Evolutionary conservation across 1,284 basidiomycete species (phyloP), one percentile per base, ranked within the genome.

Genomic region (Puccinia coronata): DNA sequence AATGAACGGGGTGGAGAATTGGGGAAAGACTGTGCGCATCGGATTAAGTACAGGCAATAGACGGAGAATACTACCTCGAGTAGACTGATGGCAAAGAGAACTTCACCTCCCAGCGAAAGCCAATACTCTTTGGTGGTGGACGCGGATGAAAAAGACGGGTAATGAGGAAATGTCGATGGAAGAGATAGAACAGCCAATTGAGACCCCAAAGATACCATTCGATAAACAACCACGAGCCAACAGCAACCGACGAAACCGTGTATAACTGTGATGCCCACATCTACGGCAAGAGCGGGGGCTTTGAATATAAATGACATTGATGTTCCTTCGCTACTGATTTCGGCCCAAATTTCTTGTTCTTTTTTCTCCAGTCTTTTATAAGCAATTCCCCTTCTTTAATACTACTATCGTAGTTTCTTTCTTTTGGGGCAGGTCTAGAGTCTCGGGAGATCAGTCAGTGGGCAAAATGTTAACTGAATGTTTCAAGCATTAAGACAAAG

Each of bases 141-240:
- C 55, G 63, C 39, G 63, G 65, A 70, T 67, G 77, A 69, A 69
- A 79, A 41, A 79, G 51, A 49, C 65, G 65, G 49, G 51, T 57
- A 55, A 49, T 47, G 63, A 79, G 53, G 53, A 79, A 69, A 65
- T 79, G 63, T 25, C 49, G 77, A 53, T 69, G 65, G 51, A 79
- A 79, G 51, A 79, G 77, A 31, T 79, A 79, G 41, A 79, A 79
- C 25, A 70, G 69, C 77, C 77, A 79, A 59, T 79, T 65, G 77
- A 79, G 28, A 20, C 28, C 77, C 77, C 77, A 79, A 28, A 57
- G 65, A 69, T 79, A 79, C 77, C 77, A 79, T 49, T 79, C 77
- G 61, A 79, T 69, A 79, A 79, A 79, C 67, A 69, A 79, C 63
- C 47, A 69, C 63, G 65, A 69, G 20, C 77, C 77, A 79, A 79